Evolutionary conservation across 2,329 filamentous ascomycete species (phyloP).

Genomic region (Diaporthe australafricana): DNA sequence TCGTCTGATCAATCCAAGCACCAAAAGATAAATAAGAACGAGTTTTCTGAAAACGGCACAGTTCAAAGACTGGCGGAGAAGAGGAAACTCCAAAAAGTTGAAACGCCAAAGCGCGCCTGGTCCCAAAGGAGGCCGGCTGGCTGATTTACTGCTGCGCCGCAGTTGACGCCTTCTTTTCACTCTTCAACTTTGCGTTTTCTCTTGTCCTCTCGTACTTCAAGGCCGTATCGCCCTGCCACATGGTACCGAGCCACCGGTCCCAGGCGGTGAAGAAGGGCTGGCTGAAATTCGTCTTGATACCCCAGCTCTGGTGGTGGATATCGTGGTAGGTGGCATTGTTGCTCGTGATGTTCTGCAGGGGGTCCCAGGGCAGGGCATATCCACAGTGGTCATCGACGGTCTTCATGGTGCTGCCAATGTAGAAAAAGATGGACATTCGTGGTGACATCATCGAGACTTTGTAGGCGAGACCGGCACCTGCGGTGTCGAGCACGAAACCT

Average conservation of each 20-base stretch:
- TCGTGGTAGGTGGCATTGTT: conserved; percentile 98
- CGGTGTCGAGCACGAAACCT: conserved; percentile 91
- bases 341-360: conserved; percentile 88
- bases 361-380: conserved; percentile 95
- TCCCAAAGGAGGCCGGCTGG: too few relatives aligned
- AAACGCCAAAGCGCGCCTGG: not conserved
- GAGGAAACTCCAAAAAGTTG: not conserved
- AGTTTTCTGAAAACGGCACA: conserved; percentile 6
- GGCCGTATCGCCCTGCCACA: conserved; percentile 76
- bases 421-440: conserved; percentile 90
- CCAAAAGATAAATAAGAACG: not conserved
- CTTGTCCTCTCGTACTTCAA: conserved; percentile 56
- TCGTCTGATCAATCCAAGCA: conserved; percentile 28
- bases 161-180: conserved; percentile 49
- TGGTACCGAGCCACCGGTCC: conserved; percentile 85
- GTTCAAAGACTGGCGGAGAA: not conserved
- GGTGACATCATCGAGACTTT: conserved; percentile 84
- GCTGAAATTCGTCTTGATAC: conserved; percentile 94
- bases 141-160: conserved; percentile 30
- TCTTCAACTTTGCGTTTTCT: conserved; percentile 48
- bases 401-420: conserved; percentile 90
- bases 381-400: conserved; percentile 98
- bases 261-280: conserved; percentile 97
- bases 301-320: conserved; percentile 98
- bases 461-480: conserved; percentile 87